Conservation (phyloP, 2,329 filamentous ascomycete genomes). For the Ustilaginoidea virens region DNA sequence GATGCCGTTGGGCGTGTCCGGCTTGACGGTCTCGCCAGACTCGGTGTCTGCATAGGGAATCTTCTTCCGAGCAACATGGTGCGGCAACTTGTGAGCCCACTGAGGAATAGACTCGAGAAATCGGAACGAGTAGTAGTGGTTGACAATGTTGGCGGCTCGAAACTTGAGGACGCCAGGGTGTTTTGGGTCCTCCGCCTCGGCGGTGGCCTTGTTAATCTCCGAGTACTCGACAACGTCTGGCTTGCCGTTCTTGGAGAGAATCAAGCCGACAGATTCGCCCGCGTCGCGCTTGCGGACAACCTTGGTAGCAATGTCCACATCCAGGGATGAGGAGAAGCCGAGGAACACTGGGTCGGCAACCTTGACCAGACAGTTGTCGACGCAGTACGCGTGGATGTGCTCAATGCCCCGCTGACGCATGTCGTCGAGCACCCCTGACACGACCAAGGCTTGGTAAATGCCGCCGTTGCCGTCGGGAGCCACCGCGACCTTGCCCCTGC, state of each 20-base stretch:
- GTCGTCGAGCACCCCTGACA: conserved; percentile 66
- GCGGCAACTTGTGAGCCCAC: conserved; percentile 75
- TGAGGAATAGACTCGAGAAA: conserved; percentile 84
- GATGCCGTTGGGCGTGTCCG: conserved; percentile 90
- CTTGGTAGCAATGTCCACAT: conserved; percentile 95
- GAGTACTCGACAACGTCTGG: conserved; percentile 98
- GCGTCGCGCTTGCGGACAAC: conserved; percentile 98
- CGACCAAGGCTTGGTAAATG: conserved; percentile 81
- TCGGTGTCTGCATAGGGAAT: conserved; percentile 71
- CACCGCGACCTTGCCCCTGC: conserved; percentile 79
- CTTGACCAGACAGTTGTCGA: conserved; percentile 98
- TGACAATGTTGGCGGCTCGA: conserved; percentile 97
- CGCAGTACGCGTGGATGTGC: conserved; percentile 95
- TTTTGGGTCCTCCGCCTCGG: conserved; percentile 73
- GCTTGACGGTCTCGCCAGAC: conserved; percentile 70
- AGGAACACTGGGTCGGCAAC: conserved; percentile 96
- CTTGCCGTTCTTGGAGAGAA: conserved; percentile 86
- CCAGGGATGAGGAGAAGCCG: conserved; percentile 74
- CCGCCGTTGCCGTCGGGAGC: conserved; percentile 96
- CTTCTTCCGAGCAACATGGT: conserved; percentile 97
- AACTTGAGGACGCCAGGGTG: conserved; percentile 77
- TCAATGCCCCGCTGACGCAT: conserved; percentile 80
- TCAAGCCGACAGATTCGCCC: conserved; percentile 88
- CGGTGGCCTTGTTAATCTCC: conserved; percentile 81
- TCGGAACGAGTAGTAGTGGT: conserved; percentile 95